Evolutionary conservation across 441 rosid species (phyloP), one percentile per base, ranked within the genome.

Genomic region (Syzygium syzygioides): DNA sequence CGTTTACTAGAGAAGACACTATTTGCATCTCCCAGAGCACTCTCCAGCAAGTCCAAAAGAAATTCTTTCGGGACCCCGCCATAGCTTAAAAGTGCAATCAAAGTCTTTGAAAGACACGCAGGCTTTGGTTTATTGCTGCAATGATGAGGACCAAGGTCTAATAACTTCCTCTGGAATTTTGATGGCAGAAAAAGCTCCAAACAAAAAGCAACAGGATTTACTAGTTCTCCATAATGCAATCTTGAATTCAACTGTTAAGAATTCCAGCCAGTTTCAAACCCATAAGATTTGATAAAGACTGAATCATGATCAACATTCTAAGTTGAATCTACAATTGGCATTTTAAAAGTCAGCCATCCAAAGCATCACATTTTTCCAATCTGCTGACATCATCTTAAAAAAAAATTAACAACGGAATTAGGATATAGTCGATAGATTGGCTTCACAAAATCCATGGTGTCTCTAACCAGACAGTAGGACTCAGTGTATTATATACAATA

Each of bases 61-160:
- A 93, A 93, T 1, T 88, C 92, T 32, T 94, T 30, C 4, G 99
- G 96, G 86, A 97, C 92, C 86, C 97, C 97, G 54, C 99, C 99
- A 92, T 92, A 92, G 89, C 93, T 93, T 89, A 97, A 94, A 79
- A 97, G 95, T 9, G 94, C 92, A 76, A 96, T 91, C 90, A 96
- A 93, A 88, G 84, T 91, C 89, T 88, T 94, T 5, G 98, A 95
- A 17, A 97, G 93, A 88, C 7, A 89, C 3, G 97, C 68, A 20
- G 45, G 87, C 85, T 86, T 92, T 50, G 99, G 96, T 68, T 86
- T 91, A 56, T 89, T 85, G 91, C 98, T 95, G 93, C 79, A 93
- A 54, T 28, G 34, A 55, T 30, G 15, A 55, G 50, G 50, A 53
- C 19, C 17, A 55, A 52, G n/a, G 28, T 55, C n/a, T 34, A 17